Base-by-base conservation (phyloP, 2,329 filamentous ascomycete species). In the Fusarium sp. region DNA sequence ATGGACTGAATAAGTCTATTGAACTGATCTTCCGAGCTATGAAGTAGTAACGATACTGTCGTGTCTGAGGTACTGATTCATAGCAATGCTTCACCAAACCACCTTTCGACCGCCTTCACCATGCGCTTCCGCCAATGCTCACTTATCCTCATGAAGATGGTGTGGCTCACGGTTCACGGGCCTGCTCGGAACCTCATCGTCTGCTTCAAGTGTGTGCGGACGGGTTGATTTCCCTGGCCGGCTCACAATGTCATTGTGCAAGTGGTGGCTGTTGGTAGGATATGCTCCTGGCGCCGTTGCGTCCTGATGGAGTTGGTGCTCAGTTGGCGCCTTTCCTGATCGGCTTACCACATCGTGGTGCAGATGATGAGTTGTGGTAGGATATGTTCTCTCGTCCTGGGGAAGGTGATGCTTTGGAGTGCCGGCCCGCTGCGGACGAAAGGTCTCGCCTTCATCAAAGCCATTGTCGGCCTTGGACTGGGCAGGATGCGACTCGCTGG, bases 141-240 rank as follows among this genome's bases (percentile, higher is more conserved):
- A 56, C 12, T 51, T 58, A 12, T 65, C 65, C 6, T 70, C 57
- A 32, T 55, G 36, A 42, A 70, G 57, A 31, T 59, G 50, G 52
- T 67, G 67, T 42, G 58, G 52, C 22, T 43, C 55, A 24, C 12
- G 46, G 13, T n/a, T 34, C 26, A 29, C 32, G 11, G 45, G 29
- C 34, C 50, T 57, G 8, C 29, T 60, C 22, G 34, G 24, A 25
- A 41, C 53, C 36, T 55, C 31, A 19, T 56, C 52, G 19, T 70
- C 67, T 13, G 22, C 43, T 15, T 61, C 67, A 10, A 70, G 61
- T 22, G 24, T 42, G 28, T 70, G 68, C 4, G 58, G 47, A 6
- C 22, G 53, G 25, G 41, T 44, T 25, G 53, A 35, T 41, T 13
- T 50, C 13, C 32, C 15, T 12, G 53, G 44, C 15, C 29, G 19